These are phyloP conservation scores for Kitagawia praeruptora DNA, from an alignment of 129 eudicot species.

Conservation along the genomic window DNA sequence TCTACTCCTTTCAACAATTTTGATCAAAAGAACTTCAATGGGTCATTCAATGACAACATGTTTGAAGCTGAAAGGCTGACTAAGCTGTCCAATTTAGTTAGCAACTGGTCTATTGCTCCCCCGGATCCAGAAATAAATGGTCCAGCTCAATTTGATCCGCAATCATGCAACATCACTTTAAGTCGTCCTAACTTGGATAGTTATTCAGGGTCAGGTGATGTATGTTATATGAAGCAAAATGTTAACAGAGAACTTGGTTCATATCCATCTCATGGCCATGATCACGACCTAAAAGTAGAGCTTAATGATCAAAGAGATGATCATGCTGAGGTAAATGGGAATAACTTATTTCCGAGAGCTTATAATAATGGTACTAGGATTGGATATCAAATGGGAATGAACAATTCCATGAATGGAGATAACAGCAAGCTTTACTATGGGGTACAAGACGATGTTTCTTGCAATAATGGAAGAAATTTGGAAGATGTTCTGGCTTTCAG, in stretches of 20 bases:
- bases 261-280: constrained; percentile 4
- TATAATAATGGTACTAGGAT: constrained; percentile 16
- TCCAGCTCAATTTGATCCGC: constrained; percentile 23
- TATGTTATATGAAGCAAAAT: constrained; percentile 4
- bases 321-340: constrained; percentile 19
- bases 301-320: constrained; percentile 21
- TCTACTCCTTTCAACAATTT: constrained; percentile 29
- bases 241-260: neutral
- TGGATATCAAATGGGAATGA: constrained; percentile 27
- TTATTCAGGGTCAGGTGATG: constrained; percentile 1
- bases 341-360: constrained; percentile 14
- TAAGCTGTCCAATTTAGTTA: constrained; percentile 24
- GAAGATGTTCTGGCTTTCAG: constrained; percentile 33
- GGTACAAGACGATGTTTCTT: constrained; percentile 16
- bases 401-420: constrained; percentile 24
- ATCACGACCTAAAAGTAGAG: constrained; percentile 28
- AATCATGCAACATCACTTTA: constrained; percentile 13
- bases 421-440: constrained; percentile 26
- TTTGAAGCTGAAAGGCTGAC: constrained; percentile 23
- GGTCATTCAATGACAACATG: constrained; percentile 19
- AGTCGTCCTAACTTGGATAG: constrained; percentile 12
- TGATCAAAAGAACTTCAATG: constrained; percentile 28
- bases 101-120: constrained; percentile 36
- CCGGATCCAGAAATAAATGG: constrained; percentile 31
- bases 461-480: constrained; percentile 33